phyloP scores from a whole-genome alignment of 768 basidiomycete species.

The Russula compacta region DNA sequence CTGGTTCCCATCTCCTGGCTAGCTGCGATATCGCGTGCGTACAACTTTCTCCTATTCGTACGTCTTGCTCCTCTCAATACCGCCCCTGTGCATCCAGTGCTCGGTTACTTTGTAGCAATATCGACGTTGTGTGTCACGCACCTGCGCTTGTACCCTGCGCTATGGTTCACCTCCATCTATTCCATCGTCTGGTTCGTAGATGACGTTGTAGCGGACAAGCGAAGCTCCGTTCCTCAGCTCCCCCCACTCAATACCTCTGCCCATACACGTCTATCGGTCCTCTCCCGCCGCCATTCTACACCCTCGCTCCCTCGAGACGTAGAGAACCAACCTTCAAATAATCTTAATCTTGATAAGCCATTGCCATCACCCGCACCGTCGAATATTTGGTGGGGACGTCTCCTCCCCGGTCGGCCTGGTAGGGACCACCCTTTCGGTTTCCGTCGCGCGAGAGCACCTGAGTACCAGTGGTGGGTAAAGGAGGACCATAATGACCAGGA shows the following conservation, averaged over 20 bases:
- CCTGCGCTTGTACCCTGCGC: slow-evolving; percentile 30
- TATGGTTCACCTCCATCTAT: slow-evolving; percentile 48
- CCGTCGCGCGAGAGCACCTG: slow-evolving; percentile 2
- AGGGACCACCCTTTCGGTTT: slow-evolving; percentile 13
- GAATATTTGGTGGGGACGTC: slow-evolving; percentile 8
- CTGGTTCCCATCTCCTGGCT: slow-evolving; percentile 27
- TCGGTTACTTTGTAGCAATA: slow-evolving; percentile 48
- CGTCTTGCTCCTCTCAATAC: neutral
- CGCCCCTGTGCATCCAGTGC: slow-evolving; percentile 26
- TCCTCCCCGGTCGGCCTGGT: slow-evolving; percentile 10
- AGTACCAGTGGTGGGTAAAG: slow-evolving; percentile 1
- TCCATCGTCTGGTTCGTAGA: slow-evolving; percentile 49
- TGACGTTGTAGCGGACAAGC: neutral
- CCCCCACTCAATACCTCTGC: slow-evolving; percentile 16
- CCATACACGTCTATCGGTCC: slow-evolving; percentile 10
- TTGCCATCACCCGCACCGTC: neutral
- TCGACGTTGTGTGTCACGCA: slow-evolving; percentile 41
- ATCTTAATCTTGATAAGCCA: neutral
- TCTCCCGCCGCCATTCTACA: slow-evolving; percentile 17
- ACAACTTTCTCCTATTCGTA: neutral
- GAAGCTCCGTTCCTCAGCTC: slow-evolving; percentile 6
- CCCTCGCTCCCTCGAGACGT: slow-evolving; percentile 11
- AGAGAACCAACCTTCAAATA: neutral
- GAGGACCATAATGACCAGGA: neutral
- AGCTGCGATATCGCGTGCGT: slow-evolving; percentile 25